A percentile compares a stretch with the other conserved stretches of the same genome.
Conservation (phyloP, 2,329 filamentous ascomycete species). For the Pseudogymnoascus verrucosus region DNA sequence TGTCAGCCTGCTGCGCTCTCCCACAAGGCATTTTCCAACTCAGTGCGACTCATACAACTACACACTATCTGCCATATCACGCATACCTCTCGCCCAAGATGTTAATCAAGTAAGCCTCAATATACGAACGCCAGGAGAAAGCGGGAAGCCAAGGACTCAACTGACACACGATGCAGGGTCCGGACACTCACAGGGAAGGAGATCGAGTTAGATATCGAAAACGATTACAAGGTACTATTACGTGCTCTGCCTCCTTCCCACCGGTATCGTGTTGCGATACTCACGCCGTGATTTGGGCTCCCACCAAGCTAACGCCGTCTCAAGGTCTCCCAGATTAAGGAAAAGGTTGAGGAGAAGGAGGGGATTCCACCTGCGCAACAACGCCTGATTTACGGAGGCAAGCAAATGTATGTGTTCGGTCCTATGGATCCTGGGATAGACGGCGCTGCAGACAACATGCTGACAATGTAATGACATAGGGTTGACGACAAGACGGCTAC, state of each 20-base stretch:
- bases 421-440: not conserved
- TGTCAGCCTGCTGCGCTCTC: conserved; percentile 3
- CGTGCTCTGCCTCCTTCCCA: not conserved
- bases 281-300: not conserved
- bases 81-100: conserved; percentile 28
- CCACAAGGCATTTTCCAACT: not conserved
- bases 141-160: not conserved
- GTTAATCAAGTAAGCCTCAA: conserved; percentile 41
- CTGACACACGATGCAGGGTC: conserved; percentile 53
- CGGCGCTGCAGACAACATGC: not conserved
- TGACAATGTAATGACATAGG: conserved; percentile 43
- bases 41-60: not conserved
- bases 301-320: not conserved
- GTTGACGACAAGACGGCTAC: conserved; percentile 87
- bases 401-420: conserved; percentile 71
- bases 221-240: conserved; percentile 70
- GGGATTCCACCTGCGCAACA: conserved; percentile 97
- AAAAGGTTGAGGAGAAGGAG: conserved; percentile 98
- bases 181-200: conserved; percentile 97
- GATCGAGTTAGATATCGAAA: conserved; percentile 96
- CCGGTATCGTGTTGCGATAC: not conserved
- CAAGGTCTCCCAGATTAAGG: conserved; percentile 92
- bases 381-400: conserved; percentile 89
- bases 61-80: not conserved
- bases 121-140: not conserved